A percentile compares a stretch with the other conserved stretches of the same genome.
These are phyloP conservation scores for Puccinia horiana DNA, from an alignment of 1,284 basidiomycete species.

Conservation along the genomic window DNA sequence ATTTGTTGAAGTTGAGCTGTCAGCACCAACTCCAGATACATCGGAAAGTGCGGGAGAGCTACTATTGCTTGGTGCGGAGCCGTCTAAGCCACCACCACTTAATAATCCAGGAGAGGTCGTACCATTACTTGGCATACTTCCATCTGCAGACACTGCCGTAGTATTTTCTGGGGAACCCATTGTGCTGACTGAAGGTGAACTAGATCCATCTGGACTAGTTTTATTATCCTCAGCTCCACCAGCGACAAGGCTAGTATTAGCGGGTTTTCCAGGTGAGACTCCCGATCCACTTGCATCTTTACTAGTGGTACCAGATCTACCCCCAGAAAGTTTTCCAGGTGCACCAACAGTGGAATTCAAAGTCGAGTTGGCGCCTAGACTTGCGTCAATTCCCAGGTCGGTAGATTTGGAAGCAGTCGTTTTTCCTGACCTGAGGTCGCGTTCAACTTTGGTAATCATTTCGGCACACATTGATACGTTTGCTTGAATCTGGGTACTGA, in stretches of 20 bases:
- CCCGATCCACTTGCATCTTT: not conserved
- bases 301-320: not conserved
- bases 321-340: not conserved
- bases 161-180: not conserved
- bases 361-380: not conserved
- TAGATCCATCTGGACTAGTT: not conserved
- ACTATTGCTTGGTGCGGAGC: not conserved
- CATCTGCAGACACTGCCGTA: not conserved
- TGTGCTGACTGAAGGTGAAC: not conserved
- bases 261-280: too few species aligned
- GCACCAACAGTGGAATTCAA: slow-evolving; percentile 9
- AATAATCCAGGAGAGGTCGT: not conserved
- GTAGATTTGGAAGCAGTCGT: not conserved
- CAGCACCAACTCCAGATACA: not conserved
- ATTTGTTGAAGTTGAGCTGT: not conserved
- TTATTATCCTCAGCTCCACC: not conserved
- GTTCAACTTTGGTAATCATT: slow-evolving; percentile 32
- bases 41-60: not conserved
- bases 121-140: not conserved
- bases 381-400: not conserved
- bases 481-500: slow-evolving; percentile 25
- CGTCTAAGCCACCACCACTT: not conserved
- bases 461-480: slow-evolving; percentile 30
- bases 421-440: not conserved
- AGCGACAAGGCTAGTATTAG: too few species aligned